A percentile compares a stretch with the other conserved stretches of the same genome.
phyloP scores from a whole-genome alignment of 2,329 filamentous ascomycete genomes.

The Tolypocladium endophyticum region DNA sequence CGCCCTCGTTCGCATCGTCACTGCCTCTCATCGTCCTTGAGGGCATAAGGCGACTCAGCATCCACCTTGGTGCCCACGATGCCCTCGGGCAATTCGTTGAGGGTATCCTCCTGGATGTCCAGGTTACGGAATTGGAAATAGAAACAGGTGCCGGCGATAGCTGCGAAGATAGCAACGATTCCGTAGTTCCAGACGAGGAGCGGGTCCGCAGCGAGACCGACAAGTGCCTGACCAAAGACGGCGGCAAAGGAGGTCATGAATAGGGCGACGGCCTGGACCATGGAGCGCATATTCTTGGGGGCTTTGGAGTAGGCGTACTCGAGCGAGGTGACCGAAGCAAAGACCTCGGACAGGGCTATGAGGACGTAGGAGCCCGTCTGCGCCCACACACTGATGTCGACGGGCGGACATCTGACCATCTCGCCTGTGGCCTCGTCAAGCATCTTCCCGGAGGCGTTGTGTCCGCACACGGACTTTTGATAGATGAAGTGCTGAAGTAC shows the following conservation, averaged over 20 bases:
- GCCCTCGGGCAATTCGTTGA: slow-evolving; percentile 48
- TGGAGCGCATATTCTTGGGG: slow-evolving; percentile 68
- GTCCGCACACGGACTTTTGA: slow-evolving; percentile 48
- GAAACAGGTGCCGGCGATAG: slow-evolving; percentile 50
- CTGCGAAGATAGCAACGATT: slow-evolving; percentile 49
- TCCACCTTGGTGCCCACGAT: slow-evolving; percentile 13
- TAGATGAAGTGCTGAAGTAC: slow-evolving; percentile 56
- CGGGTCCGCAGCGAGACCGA: slow-evolving; percentile 51
- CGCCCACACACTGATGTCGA: slow-evolving; percentile 55
- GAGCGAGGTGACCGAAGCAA: slow-evolving; percentile 49
- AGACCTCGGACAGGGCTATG: slow-evolving; percentile 41
- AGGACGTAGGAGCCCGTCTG: slow-evolving; percentile 41
- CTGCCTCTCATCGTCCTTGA: not conserved
- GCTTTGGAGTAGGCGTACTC: slow-evolving; percentile 73
- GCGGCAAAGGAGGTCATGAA: slow-evolving; percentile 61
- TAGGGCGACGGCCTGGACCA: slow-evolving; percentile 60
- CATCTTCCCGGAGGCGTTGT: slow-evolving; percentile 30
- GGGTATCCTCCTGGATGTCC: slow-evolving; percentile 55
- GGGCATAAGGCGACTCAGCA: slow-evolving; percentile 7
- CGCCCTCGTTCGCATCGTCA: not conserved
- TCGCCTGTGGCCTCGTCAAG: slow-evolving; percentile 7
- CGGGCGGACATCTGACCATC: slow-evolving; percentile 36
- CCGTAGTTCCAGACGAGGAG: slow-evolving; percentile 64
- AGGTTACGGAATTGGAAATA: slow-evolving; percentile 56
- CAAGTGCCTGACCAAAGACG: slow-evolving; percentile 60